Base-by-base conservation (phyloP, 2,329 filamentous ascomycete species). In the Paecilomyces variotii region DNA sequence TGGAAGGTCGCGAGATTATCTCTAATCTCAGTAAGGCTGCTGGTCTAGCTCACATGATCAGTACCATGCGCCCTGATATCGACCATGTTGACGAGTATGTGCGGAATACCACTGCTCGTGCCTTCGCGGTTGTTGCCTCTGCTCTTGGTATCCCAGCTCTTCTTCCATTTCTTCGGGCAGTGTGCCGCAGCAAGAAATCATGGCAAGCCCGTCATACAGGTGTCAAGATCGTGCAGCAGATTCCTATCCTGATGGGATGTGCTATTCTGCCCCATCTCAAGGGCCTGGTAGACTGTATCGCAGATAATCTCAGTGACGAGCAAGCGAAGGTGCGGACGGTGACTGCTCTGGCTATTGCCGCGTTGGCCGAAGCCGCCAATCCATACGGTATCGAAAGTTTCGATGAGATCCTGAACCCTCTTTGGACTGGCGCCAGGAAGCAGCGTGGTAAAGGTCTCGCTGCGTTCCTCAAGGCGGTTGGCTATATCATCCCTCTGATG, bases 341-440 rank as follows among this genome's bases (percentile, higher is more conserved):
- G 54, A 97, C 94, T 53, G 92, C 90, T 75, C 82, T 99, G 70
- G 92, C 94, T 27, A 94, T 99, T 70, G 94, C 93, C 55, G 94
- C 94, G 35, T 79, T 99, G 59, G 94, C 94, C 28, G 94, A 99
- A 76, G 94, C 94, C 25, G 93, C 94, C 34, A 96, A 96, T 74
- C 94, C 94, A 0, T 99, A 97, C 68, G 94, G 94, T 86, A 99
- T 99, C 64, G 94, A 99, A 77, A 96, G 91, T 68, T 99, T 99
- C 67, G 94, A 99, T 68, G 91, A 96, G 60, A 97, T 99, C 61
- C 82, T 99, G 55, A 97, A 97, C 70, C 94, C 94, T 3, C 82
- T 99, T 0, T 99, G 94, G 94, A 97, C 91, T 4, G 94, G 94
- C 60, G 93, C 91, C 28, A 86, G 93, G 63, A 97, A 97, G 77